Conservation (phyloP, 495 filamentous ascomycete genomes). For the Aspergillus asperescens region DNA sequence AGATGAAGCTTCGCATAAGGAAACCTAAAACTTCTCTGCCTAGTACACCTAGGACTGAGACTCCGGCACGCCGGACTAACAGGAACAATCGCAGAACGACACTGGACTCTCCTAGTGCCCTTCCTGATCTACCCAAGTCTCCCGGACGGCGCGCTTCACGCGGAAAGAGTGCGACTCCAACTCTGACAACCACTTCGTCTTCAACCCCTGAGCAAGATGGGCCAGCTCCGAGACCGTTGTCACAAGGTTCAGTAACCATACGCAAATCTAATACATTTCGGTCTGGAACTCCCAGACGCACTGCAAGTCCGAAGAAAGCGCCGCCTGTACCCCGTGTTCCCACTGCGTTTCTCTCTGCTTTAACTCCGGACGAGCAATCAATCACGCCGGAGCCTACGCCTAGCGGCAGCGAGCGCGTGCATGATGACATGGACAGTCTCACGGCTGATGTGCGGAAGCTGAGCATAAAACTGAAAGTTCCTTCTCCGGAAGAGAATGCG, state of each 20-base stretch:
- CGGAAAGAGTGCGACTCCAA: conserved; percentile 30
- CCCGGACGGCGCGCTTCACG: conserved; percentile 30
- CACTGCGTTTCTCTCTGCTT: conserved; percentile 22
- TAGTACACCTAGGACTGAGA: conserved; percentile 31
- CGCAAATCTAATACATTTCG: conserved; percentile 44
- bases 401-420: not conserved
- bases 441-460: conserved; percentile 62
- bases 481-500: conserved; percentile 66
- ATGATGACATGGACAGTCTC: conserved; percentile 55
- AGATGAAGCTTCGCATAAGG: conserved; percentile 68
- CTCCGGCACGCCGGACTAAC: conserved; percentile 44
- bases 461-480: conserved; percentile 65
- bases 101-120: conserved; percentile 50
- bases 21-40: conserved; percentile 54
- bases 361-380: conserved; percentile 12
- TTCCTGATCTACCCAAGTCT: conserved; percentile 34
- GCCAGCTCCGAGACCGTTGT: conserved; percentile 19
- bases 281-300: conserved; percentile 43
- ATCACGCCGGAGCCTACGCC: not conserved
- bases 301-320: conserved; percentile 36
- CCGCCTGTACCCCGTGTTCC: conserved; percentile 46
- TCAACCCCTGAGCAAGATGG: conserved; percentile 10
- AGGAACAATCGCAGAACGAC: conserved; percentile 59
- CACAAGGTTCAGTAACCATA: conserved; percentile 21
- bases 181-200: conserved; percentile 9